Evolutionary conservation across 2,329 filamentous ascomycete genomes (phyloP).

Genomic region (Phoma herbarum): DNA sequence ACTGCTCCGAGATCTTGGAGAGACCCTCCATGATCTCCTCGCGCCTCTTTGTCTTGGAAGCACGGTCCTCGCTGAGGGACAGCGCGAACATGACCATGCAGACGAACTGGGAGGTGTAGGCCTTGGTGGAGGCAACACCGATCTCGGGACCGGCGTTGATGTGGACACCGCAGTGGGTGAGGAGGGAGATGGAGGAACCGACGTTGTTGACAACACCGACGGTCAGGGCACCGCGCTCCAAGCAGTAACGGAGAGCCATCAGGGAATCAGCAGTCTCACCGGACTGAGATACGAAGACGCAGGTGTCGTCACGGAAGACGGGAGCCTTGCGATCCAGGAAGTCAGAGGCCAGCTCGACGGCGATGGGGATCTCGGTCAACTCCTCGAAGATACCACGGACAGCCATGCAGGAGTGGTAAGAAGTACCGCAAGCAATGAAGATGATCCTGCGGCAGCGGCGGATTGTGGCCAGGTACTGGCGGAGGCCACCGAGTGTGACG

Average conservation of each 20-base stretch:
- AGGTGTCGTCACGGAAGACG: constrained; percentile 99
- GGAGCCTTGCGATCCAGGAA: constrained; percentile 97
- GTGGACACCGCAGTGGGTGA: constrained; percentile 99
- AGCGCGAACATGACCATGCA: constrained; percentile 99
- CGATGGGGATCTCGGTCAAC: constrained; percentile 95
- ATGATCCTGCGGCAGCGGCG: constrained; percentile 96
- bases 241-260: constrained; percentile 95
- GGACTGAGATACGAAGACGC: constrained; percentile 98
- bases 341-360: constrained; percentile 95
- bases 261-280: constrained; percentile 98
- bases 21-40: constrained; percentile 97
- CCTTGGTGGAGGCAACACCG: constrained; percentile 98
- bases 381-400: constrained; percentile 98
- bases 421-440: constrained; percentile 98
- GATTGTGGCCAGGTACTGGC: constrained; percentile 96
- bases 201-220: constrained; percentile 99
- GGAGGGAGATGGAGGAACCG: constrained; percentile 96
- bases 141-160: constrained; percentile 99
- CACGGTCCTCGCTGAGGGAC: constrained; percentile 93
- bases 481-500: constrained; percentile 93
- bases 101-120: constrained; percentile 98
- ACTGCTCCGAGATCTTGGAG: constrained; percentile 85
- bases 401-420: constrained; percentile 99
- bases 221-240: constrained; percentile 95
- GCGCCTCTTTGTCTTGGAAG: constrained; percentile 89